Base-by-base conservation (phyloP, 2,329 filamentous ascomycete genomes). In the Sclerotinia glacialis region DNA sequence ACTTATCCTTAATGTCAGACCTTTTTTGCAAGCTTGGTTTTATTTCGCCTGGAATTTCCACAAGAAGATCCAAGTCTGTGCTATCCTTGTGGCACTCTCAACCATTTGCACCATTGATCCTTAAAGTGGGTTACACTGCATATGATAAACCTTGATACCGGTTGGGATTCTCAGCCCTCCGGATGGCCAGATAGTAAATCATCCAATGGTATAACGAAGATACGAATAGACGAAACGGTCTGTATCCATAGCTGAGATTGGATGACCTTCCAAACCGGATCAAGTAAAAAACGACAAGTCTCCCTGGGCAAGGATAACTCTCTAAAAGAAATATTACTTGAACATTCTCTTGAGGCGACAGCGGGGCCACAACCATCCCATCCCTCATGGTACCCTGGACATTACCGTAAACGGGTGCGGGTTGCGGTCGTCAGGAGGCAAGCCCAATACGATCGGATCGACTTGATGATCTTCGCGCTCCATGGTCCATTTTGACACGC, bases 141-240 rank as follows among this genome's bases (percentile, higher is more conserved):
- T 59, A 42, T 47, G 26, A 47, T 31, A 65, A 59, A 65, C 63
- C 62, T 9, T 65, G 53, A 37, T 65, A 65, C 44, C 63, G 63
- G 63, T 60, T 65, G 28, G n/a, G 44, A 21, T 49, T 59, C 50
- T 65, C 63, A 65, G 63, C 53, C 63, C 52, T 58, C 63, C 53
- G 53, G 34, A n/a, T 50, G 63, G 42, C 44, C 31, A 59, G 63
- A 65, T 65, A 65, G 63, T 59, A 59, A 49, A 44, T 47, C 8
- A 14, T 37, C 63, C 44, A 65, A 65, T 65, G 11, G 46, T 49
- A 26, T 50, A 49, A 28, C n/a, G n/a, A 44, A 59, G 46, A 59
- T 46, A 65, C 46, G 63, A 65, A 59, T 59, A 59, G 63, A 65
- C 63, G 63, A 65, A 65, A 65, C 63, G 63, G 53, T 65, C 63